Evolutionary conservation across 179 eudicot genomes (phyloP).

Genomic region (Beta macrorhiza): DNA sequence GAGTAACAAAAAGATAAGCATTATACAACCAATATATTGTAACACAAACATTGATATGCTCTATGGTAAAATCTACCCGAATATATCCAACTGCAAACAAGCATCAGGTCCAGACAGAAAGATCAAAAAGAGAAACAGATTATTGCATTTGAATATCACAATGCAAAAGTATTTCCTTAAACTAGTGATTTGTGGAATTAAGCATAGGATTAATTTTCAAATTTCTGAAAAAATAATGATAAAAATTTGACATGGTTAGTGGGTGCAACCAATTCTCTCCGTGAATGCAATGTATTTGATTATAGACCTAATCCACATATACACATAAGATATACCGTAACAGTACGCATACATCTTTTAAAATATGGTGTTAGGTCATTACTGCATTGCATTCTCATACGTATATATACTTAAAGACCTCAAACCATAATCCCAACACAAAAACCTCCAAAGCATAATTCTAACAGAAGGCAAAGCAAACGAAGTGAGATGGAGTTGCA

Average conservation of each 20-base stretch:
- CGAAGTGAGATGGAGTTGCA: slow-evolving; percentile 32
- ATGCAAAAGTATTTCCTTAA: not conserved
- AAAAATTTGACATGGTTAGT: slow-evolving; percentile 22
- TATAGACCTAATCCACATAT: slow-evolving; percentile 26
- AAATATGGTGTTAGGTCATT: slow-evolving; percentile 9
- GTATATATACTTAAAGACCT: slow-evolving; percentile 22
- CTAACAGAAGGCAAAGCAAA: slow-evolving; percentile 14
- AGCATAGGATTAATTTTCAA: not conserved
- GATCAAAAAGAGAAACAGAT: not conserved
- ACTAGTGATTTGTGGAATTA: not conserved
- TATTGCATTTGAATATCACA: not conserved
- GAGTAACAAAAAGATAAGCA: not conserved
- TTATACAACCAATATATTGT: too few species aligned
- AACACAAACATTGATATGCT: too few species aligned
- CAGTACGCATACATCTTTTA: not conserved
- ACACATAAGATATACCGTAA: slow-evolving; percentile 16
- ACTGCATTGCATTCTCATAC: slow-evolving; percentile 2
- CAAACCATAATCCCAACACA: not conserved
- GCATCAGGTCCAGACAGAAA: not conserved
- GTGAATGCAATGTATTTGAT: slow-evolving; percentile 24
- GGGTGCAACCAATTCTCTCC: slow-evolving; percentile 50
- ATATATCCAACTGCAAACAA: too few species aligned
- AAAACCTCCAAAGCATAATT: slow-evolving; percentile 17
- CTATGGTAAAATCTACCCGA: too few species aligned
- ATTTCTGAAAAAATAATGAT: not conserved